Evolutionary conservation across 2,329 filamentous ascomycete genomes (phyloP).

Genomic region (Curvularia lunata): DNA sequence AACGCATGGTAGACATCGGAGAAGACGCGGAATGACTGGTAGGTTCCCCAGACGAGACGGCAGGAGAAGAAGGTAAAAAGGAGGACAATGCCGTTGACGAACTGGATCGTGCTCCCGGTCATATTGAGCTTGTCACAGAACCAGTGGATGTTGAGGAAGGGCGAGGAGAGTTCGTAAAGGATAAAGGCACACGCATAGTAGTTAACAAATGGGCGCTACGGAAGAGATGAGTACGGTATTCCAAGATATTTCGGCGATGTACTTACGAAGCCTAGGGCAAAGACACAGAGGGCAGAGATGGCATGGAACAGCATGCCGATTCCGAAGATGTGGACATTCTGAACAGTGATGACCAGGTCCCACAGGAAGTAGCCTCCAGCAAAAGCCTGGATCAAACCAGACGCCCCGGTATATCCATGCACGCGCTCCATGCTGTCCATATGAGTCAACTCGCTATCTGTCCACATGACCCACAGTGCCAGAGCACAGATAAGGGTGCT

Average conservation of each 20-base stretch:
- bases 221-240: not conserved
- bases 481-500: slow-evolving; percentile 72
- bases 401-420: slow-evolving; percentile 77
- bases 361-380: slow-evolving; percentile 84
- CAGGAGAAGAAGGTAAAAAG: slow-evolving; percentile 77
- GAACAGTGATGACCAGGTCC: slow-evolving; percentile 74
- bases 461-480: slow-evolving; percentile 73
- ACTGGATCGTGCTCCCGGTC: slow-evolving; percentile 75
- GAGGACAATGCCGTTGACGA: slow-evolving; percentile 77
- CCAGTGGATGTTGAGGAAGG: slow-evolving; percentile 89
- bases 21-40: slow-evolving; percentile 70
- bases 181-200: slow-evolving; percentile 83
- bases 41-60: slow-evolving; percentile 79
- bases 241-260: not conserved
- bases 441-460: slow-evolving; percentile 69
- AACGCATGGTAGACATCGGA: slow-evolving; percentile 66
- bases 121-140: slow-evolving; percentile 86
- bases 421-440: slow-evolving; percentile 73
- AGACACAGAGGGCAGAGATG: slow-evolving; percentile 74
- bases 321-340: slow-evolving; percentile 74
- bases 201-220: slow-evolving; percentile 80
- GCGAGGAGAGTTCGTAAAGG: slow-evolving; percentile 84
- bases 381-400: slow-evolving; percentile 76
- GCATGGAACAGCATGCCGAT: slow-evolving; percentile 80
- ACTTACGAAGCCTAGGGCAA: slow-evolving; percentile 79